Evolutionary conservation across 2,329 filamentous ascomycete species (phyloP).

Genomic region (Colletotrichum sansevieriae): DNA sequence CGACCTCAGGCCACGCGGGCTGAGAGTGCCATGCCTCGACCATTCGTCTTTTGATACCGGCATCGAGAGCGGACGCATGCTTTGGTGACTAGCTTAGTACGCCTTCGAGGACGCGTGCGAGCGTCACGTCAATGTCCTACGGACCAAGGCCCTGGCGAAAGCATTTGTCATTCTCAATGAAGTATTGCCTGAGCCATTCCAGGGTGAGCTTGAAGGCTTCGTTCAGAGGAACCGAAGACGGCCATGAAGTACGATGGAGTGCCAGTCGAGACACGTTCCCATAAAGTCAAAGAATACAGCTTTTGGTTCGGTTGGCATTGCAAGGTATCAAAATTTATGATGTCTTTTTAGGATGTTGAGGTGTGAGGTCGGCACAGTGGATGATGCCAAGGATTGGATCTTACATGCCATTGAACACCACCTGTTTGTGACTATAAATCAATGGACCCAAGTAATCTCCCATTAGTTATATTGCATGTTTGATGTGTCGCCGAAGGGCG

Average conservation of each 20-base stretch:
- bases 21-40: conserved; percentile 62
- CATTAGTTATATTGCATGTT: too few relatives aligned
- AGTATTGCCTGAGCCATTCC: conserved; percentile 64
- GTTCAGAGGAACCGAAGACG: conserved; percentile 48
- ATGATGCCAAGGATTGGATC: too few relatives aligned
- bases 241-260: conserved; percentile 55
- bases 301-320: conserved; percentile 48
- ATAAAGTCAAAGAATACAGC: conserved; percentile 70
- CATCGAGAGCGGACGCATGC: background rate
- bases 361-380: too few relatives aligned
- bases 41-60: conserved; percentile 43
- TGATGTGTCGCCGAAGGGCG: too few relatives aligned
- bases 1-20: conserved; percentile 65
- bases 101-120: conserved; percentile 54
- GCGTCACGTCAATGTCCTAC: conserved; percentile 67
- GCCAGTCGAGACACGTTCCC: conserved; percentile 70
- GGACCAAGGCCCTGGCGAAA: conserved; percentile 50
- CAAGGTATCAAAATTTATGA: background rate
- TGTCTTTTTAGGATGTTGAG: background rate
- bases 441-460: too few relatives aligned
- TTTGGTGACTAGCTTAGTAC: conserved; percentile 49
- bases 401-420: too few relatives aligned
- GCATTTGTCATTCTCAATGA: conserved; percentile 57
- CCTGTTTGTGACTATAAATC: too few relatives aligned
- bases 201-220: conserved; percentile 58